These are phyloP conservation scores for Pseudozyma flocculosa DNA, from an alignment of 1,284 basidiomycete genomes.

Conservation along the genomic window DNA sequence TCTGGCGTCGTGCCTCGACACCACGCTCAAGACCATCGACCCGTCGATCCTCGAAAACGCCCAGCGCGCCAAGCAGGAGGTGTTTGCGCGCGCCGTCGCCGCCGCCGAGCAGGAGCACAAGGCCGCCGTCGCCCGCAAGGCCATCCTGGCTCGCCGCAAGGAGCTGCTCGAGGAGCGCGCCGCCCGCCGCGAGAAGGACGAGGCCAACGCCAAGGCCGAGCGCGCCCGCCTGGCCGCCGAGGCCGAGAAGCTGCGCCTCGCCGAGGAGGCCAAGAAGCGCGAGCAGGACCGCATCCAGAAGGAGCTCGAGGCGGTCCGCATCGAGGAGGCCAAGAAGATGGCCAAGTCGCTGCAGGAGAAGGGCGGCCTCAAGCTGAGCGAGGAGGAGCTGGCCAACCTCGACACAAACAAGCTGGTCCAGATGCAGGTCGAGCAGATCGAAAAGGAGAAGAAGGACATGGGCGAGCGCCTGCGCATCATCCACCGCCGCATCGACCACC, in stretches of 20 bases:
- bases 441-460: slow-evolving; percentile 93
- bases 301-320: slow-evolving; percentile 79
- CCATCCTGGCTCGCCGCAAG: slow-evolving; percentile 77
- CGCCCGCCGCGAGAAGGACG: slow-evolving; percentile 86
- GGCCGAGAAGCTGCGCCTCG: slow-evolving; percentile 69
- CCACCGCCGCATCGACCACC: slow-evolving; percentile 87
- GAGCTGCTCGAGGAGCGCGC: slow-evolving; percentile 84
- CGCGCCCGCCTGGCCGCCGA: slow-evolving; percentile 63
- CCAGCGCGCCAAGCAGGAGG: slow-evolving; percentile 40
- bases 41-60: slow-evolving; percentile 34
- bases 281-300: slow-evolving; percentile 77
- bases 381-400: slow-evolving; percentile 74
- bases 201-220: slow-evolving; percentile 77
- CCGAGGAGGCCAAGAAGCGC: slow-evolving; percentile 72
- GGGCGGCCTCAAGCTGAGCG: slow-evolving; percentile 80
- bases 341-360: slow-evolving; percentile 82
- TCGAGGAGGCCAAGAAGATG: slow-evolving; percentile 85
- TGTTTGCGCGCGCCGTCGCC: slow-evolving; percentile 49
- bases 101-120: slow-evolving; percentile 54
- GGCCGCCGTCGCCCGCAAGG: slow-evolving; percentile 52
- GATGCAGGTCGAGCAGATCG: slow-evolving; percentile 73
- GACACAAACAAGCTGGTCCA: slow-evolving; percentile 86
- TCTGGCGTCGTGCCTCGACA: slow-evolving; percentile 53
- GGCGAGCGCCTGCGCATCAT: slow-evolving; percentile 80
- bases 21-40: slow-evolving; percentile 51